Evolutionary conservation across 768 basidiomycete genomes (phyloP).

Genomic region (Naganishia antarctica): DNA sequence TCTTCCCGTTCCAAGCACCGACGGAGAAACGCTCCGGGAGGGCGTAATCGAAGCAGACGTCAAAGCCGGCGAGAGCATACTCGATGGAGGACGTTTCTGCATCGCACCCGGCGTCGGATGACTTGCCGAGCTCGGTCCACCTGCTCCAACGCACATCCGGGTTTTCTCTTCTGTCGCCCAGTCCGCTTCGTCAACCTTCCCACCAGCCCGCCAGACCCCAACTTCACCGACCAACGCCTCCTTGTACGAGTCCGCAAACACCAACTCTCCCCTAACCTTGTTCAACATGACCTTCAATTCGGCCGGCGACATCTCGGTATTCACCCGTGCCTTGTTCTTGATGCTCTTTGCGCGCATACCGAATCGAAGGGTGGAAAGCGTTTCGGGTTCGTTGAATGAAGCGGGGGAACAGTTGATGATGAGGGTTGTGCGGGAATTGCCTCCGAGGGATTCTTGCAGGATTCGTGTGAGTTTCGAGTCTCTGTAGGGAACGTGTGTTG

Average conservation of each 20-base stretch:
- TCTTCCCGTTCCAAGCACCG: slow-evolving; percentile 15
- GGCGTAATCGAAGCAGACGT: slow-evolving; percentile 12
- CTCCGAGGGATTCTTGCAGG: slow-evolving; percentile 62
- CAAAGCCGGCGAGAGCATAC: slow-evolving; percentile 12
- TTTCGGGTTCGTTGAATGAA: slow-evolving; percentile 94
- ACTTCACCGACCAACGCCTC: slow-evolving; percentile 80
- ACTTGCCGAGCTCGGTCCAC: slow-evolving; percentile 12
- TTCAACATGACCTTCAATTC: slow-evolving; percentile 88
- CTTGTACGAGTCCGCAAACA: slow-evolving; percentile 23
- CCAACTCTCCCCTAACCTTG: slow-evolving; percentile 57
- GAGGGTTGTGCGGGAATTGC: slow-evolving; percentile 67
- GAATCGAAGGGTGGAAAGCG: slow-evolving; percentile 92
- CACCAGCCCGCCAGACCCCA: slow-evolving; percentile 80
- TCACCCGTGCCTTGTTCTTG: slow-evolving; percentile 99
- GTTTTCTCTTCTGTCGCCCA: slow-evolving; percentile 72
- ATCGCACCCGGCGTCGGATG: not conserved
- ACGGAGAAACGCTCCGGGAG: slow-evolving; percentile 7
- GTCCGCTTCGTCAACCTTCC: slow-evolving; percentile 71
- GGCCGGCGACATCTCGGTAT: slow-evolving; percentile 87
- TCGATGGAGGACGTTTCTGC: slow-evolving; percentile 15
- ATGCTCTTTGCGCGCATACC: slow-evolving; percentile 99
- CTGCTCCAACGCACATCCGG: not conserved
- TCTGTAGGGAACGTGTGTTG: slow-evolving; percentile 94
- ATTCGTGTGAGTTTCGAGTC: slow-evolving; percentile 99
- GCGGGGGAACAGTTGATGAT: slow-evolving; percentile 96